phyloP scores from a whole-genome alignment of 164 flowering plant genomes.

The Macadamia integrifolia region DNA sequence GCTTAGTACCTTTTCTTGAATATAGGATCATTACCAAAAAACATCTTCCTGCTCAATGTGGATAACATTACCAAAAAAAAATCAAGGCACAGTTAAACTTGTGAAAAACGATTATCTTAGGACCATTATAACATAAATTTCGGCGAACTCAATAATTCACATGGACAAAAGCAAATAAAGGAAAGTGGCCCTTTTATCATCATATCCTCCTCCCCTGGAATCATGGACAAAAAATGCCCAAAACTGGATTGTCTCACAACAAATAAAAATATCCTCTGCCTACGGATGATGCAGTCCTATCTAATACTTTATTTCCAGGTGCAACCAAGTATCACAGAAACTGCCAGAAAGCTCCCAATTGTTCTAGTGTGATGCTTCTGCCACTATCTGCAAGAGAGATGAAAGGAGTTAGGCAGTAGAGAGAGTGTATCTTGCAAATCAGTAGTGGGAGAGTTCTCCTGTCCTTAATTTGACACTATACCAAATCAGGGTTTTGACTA shows the following conservation, averaged over 20 bases:
- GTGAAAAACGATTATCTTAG: background rate
- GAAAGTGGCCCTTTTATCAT: background rate
- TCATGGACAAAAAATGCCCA: conserved; percentile 2
- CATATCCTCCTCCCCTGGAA: background rate
- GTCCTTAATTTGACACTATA: no score
- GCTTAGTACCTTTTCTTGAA: no score
- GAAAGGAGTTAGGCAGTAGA: background rate
- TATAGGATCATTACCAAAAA: no score
- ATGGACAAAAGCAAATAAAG: conserved; percentile 4
- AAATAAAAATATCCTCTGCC: conserved; percentile 1
- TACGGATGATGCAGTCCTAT: conserved; percentile 13
- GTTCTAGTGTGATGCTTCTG: conserved; percentile 33
- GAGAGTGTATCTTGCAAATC: no score
- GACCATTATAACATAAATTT: background rate
- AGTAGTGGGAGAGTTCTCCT: no score
- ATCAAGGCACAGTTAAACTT: no score
- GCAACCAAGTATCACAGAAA: conserved; percentile 5
- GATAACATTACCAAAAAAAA: no score
- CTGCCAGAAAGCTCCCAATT: conserved; percentile 12
- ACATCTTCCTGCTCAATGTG: no score
- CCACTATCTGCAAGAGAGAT: conserved; percentile 28
- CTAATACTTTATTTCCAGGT: conserved; percentile 28
- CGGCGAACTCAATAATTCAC: background rate
- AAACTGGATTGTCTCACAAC: conserved; percentile 7
- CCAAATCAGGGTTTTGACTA: no score